Percentiles rank a stretch among this genome's conserved stretches.
phyloP scores from a whole-genome alignment of 2,329 filamentous ascomycete genomes.

The Ophiognomonia clavigignenti-juglandacearum region DNA sequence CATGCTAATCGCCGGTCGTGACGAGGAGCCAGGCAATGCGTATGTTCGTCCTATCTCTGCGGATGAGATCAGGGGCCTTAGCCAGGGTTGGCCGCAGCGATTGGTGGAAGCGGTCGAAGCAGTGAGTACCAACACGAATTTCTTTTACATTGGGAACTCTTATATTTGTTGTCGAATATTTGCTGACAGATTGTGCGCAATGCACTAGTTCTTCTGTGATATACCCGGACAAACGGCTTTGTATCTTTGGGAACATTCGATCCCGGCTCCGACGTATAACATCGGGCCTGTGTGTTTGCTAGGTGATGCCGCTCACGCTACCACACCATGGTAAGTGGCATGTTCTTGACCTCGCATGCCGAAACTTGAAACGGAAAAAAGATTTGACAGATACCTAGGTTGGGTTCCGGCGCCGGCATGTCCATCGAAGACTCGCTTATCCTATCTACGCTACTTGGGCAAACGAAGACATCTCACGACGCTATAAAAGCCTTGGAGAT shows the following conservation, averaged over 20 bases:
- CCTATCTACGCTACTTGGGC: not conserved
- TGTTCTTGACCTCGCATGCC: not conserved
- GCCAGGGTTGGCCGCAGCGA: constrained; percentile 18
- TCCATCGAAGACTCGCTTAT: not conserved
- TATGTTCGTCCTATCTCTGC: constrained; percentile 17
- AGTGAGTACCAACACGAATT: no score
- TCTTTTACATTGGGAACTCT: not conserved
- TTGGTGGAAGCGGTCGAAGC: constrained; percentile 18
- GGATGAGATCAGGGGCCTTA: constrained; percentile 19
- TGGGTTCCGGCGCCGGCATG: not conserved
- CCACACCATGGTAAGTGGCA: constrained; percentile 2
- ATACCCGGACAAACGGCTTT: constrained; percentile 17
- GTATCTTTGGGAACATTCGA: constrained; percentile 23
- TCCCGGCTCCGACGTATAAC: constrained; percentile 16
- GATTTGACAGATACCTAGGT: not conserved
- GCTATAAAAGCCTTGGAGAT: no score
- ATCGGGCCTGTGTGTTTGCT: constrained; percentile 20
- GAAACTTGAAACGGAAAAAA: not conserved
- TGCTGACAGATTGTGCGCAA: not conserved
- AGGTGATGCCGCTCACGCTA: constrained; percentile 16
- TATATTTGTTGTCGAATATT: not conserved
- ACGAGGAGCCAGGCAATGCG: constrained; percentile 13
- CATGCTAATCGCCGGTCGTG: constrained; percentile 16
- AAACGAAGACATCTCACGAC: no score
- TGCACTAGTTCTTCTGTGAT: constrained; percentile 18